Conservation (phyloP, 306 rosid genomes). For the Oemleria cerasiformis region DNA sequence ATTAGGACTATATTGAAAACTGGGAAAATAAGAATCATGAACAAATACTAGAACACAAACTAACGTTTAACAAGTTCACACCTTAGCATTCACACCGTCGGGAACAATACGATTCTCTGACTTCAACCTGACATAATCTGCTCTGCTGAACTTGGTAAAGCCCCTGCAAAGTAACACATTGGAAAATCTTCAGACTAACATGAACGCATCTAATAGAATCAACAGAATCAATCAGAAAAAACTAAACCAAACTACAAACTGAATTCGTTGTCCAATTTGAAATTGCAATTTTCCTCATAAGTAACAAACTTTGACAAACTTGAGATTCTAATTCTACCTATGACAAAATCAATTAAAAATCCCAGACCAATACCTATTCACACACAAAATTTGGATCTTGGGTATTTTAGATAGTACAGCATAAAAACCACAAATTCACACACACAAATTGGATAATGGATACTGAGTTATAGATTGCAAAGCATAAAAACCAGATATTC, state of each 20-base stretch:
- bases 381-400: neutral
- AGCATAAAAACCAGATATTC: too few relatives aligned
- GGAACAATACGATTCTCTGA: slow-evolving; percentile 56
- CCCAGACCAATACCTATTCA: too few relatives aligned
- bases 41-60: neutral
- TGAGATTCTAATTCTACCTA: too few relatives aligned
- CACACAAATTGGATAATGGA: neutral
- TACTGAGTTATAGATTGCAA: neutral
- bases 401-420: neutral
- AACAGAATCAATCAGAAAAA: too few relatives aligned
- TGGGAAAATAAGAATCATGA: too few relatives aligned
- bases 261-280: too few relatives aligned
- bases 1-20: too few relatives aligned
- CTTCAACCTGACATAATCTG: slow-evolving; percentile 62
- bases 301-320: too few relatives aligned
- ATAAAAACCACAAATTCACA: neutral
- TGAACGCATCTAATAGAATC: too few relatives aligned
- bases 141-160: slow-evolving; percentile 64
- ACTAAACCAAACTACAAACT: too few relatives aligned
- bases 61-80: slow-evolving; percentile 6
- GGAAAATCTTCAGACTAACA: neutral
- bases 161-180: slow-evolving; percentile 43
- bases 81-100: slow-evolving; percentile 90
- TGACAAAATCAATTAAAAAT: too few relatives aligned
- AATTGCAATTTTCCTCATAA: too few relatives aligned